phyloP scores from a whole-genome alignment of 768 basidiomycete species.

The Russula lepida region DNA sequence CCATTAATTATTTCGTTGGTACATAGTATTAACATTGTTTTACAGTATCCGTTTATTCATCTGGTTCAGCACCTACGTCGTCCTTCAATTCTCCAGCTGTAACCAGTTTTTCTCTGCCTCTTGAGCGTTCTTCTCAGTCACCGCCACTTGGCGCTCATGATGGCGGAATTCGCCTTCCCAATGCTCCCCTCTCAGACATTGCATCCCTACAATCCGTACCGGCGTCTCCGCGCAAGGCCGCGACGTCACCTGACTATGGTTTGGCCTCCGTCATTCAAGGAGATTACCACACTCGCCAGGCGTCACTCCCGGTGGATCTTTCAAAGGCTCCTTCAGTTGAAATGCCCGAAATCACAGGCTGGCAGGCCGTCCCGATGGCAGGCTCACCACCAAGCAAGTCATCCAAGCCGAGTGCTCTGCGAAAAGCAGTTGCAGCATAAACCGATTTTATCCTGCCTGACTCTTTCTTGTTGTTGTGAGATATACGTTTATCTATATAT shows the following conservation, averaged over 20 bases:
- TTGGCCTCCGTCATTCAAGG: slow-evolving; percentile 8
- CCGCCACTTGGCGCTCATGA: slow-evolving; percentile 33
- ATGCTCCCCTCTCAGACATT: slow-evolving; percentile 62
- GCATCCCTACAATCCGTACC: slow-evolving; percentile 36
- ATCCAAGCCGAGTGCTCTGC: slow-evolving; percentile 22
- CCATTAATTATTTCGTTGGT: slow-evolving; percentile 23
- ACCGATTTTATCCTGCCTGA: background rate
- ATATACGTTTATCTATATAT: slow-evolving; percentile 22
- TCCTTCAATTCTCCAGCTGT: slow-evolving; percentile 60
- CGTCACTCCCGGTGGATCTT: slow-evolving; percentile 22
- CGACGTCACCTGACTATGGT: slow-evolving; percentile 23
- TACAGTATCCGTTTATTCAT: slow-evolving; percentile 35
- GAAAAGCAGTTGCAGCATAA: slow-evolving; percentile 25
- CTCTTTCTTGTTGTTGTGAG: slow-evolving; percentile 17
- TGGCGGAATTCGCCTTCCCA: slow-evolving; percentile 64
- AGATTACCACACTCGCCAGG: slow-evolving; percentile 25
- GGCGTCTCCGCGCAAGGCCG: slow-evolving; percentile 26
- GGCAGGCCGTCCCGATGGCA: slow-evolving; percentile 29
- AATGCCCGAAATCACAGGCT: slow-evolving; percentile 30
- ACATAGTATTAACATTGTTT: slow-evolving; percentile 11
- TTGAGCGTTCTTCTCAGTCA: slow-evolving; percentile 35
- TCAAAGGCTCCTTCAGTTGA: slow-evolving; percentile 9
- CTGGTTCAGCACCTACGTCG: slow-evolving; percentile 52
- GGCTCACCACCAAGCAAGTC: slow-evolving; percentile 23
- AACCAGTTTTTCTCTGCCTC: slow-evolving; percentile 51